Base-by-base conservation (phyloP, 805 yeast genomes). In the Candida quercuum region DNA sequence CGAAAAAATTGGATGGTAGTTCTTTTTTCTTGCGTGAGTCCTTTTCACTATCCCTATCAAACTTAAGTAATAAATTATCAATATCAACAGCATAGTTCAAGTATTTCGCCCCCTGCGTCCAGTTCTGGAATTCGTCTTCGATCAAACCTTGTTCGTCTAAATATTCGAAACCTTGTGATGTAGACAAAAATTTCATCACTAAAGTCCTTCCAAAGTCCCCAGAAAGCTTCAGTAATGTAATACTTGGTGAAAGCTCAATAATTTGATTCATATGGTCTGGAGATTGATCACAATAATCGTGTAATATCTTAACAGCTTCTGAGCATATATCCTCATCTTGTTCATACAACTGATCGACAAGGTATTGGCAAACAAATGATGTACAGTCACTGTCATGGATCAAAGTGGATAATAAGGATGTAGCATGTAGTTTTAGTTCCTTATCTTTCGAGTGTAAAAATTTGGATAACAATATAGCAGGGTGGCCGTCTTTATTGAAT, bases 271-370 rank as follows among this genome's bases (percentile, higher is more conserved):
- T 55, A 35, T 73, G 72, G 3, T 67, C 64, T 5, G 56, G 56
- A 35, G 82, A 78, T 11, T 68, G 65, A n/a, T 59, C 58, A 42
- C 83, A 78, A 43, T 64, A 76, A 16, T 64, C 69, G 28, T 76
- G 75, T 22, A 83, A 51, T 3, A 71, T 64, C 30, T 67, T 66
- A n/a, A 78, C 76, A 0, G 86, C 81, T 7, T 68, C 53, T 13
- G 72, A 64, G 32, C 78, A 71, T 5, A 83, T 80, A 18, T 67
- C 72, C 14, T 67, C 54, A 26, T 73, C 75, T 0, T 74, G 67
- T 52, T 87, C 95, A 54, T 83, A 85, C 4, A 88, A 59, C 47
- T 82, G 88, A 25, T 74, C 72, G 5, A 82, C 77, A 42, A 88
- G 59, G 30, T 76, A 49, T 21, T 69, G 69, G 31, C 80, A 60